Conservation (phyloP, 2,329 filamentous ascomycete species). For the Trichoderma sp. region DNA sequence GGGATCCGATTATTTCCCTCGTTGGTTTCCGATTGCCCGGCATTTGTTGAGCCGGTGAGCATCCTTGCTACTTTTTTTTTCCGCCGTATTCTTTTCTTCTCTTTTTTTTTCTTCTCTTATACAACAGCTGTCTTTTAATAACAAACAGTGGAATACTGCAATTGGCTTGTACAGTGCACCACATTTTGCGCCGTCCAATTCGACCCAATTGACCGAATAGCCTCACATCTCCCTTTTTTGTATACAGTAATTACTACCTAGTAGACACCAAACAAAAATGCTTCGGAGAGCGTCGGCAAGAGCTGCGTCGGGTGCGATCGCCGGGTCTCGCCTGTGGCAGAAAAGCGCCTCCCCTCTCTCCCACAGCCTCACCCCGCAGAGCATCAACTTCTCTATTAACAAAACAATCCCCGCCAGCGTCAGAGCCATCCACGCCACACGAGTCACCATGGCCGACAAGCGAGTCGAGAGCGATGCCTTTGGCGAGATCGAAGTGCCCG, state of each 20-base stretch:
- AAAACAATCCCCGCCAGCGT: background rate
- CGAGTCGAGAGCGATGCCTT: constrained; percentile 91
- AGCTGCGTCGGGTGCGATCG: constrained; percentile 7
- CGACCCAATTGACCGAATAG: background rate
- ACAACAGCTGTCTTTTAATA: background rate
- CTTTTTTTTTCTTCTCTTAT: background rate
- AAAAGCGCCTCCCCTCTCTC: background rate
- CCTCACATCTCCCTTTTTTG: background rate
- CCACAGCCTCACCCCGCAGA: constrained; percentile 9
- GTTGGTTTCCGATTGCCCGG: background rate
- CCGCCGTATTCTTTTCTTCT: background rate
- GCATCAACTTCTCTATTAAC: background rate
- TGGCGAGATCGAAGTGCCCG: constrained; percentile 88
- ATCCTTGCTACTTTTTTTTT: background rate
- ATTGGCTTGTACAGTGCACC: background rate
- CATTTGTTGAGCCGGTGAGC: background rate
- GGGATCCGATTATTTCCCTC: background rate
- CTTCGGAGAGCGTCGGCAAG: constrained; percentile 17
- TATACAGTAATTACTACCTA: background rate
- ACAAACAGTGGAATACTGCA: background rate
- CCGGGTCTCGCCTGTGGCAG: constrained; percentile 7
- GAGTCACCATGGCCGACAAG: constrained; percentile 51
- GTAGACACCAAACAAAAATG: background rate
- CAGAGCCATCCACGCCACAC: constrained; percentile 23
- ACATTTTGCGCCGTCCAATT: background rate